Evolutionary conservation across 345 rosid genomes (phyloP), one percentile per base, ranked within the genome.

Genomic region (Trapa incisa): DNA sequence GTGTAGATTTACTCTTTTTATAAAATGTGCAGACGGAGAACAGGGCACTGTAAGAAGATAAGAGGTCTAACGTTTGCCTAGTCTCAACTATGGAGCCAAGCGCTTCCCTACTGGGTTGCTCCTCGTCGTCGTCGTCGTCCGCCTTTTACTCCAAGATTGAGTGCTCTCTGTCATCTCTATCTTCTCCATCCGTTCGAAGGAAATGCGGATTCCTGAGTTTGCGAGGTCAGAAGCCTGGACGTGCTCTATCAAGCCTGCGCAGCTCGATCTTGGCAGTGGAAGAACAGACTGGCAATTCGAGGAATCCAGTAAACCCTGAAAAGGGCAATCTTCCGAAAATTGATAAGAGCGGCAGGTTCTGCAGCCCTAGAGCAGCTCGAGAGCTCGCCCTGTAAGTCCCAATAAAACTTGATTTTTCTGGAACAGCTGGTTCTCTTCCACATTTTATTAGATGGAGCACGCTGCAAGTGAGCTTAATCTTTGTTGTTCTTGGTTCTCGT

Each of bases 301-400:
- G 57, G 32, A 68, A 66, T 47, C 63, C 79, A 0, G 56, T 71
- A n/a, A 60, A 73, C 39, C 73, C 71, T 0, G 64, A 72, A 1
- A 87, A 77, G 62, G 84, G 80, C 33, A 70, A 64, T 72, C 71
- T 87, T 81, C 99, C 99, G 8, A 89, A 86, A 76, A 76, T 94
- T 69, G 99, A 94, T 66, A 88, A 86, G 75, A 87, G 86, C 76
- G 99, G 97, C 38, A 80, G 97, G 70, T 87, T 94, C 72, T 91
- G 97, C 80, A 91, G 95, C 75, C 99, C 99, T 67, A 84, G 99
- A 78, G 99, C 99, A 63, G 99, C 89, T 76, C 87, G 99, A 5
- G 99, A 94, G 77, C 96, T 94, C 71, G 94, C 99, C 70, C 75
- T 94, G 99, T 94, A 84, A 72, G 80, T 22, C 29, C 29, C 29